phyloP scores from a whole-genome alignment of 371 early-diverging fungal genomes.

The Basidiobolus meristosporus region DNA sequence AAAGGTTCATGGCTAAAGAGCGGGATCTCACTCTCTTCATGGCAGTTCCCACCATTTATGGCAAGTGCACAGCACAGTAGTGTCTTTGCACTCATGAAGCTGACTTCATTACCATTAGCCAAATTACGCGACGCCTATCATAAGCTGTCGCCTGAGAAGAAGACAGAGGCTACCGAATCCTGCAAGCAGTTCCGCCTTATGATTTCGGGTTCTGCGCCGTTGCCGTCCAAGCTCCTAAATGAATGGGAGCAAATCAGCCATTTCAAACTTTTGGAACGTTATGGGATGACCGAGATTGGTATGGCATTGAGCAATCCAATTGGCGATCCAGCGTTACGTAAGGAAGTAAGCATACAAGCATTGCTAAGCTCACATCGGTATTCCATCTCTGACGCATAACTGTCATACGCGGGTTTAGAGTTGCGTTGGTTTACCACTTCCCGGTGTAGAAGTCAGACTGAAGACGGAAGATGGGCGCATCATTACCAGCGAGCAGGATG shows the following conservation, averaged over 20 bases:
- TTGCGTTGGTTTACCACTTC: constrained; percentile 59
- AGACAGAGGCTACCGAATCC: constrained; percentile 13
- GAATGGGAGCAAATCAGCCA: constrained; percentile 47
- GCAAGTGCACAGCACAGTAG: constrained; percentile 6
- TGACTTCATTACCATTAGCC: not conserved
- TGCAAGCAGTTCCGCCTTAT: constrained; percentile 53
- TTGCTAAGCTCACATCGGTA: not conserved
- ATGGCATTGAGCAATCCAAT: constrained; percentile 64
- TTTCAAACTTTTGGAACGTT: constrained; percentile 59
- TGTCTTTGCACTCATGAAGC: not conserved
- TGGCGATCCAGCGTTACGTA: constrained; percentile 15
- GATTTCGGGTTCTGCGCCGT: constrained; percentile 58
- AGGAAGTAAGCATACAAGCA: constrained; percentile 11
- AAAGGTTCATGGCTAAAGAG: constrained; percentile 19
- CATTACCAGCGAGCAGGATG: constrained; percentile 20
- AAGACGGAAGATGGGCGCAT: constrained; percentile 23
- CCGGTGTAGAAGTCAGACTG: constrained; percentile 41
- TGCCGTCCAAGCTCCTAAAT: constrained; percentile 40
- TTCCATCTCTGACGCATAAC: not conserved
- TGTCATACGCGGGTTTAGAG: constrained; percentile 15
- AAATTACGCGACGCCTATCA: not conserved
- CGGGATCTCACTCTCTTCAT: constrained; percentile 46
- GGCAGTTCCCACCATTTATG: constrained; percentile 79
- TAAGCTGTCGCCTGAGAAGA: not conserved
- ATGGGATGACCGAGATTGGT: constrained; percentile 82